A percentile compares a stretch with the other conserved stretches of the same genome.
Conservation (phyloP, 202 grass and related monocot genomes). For the Schoenoplectus triqueter region DNA sequence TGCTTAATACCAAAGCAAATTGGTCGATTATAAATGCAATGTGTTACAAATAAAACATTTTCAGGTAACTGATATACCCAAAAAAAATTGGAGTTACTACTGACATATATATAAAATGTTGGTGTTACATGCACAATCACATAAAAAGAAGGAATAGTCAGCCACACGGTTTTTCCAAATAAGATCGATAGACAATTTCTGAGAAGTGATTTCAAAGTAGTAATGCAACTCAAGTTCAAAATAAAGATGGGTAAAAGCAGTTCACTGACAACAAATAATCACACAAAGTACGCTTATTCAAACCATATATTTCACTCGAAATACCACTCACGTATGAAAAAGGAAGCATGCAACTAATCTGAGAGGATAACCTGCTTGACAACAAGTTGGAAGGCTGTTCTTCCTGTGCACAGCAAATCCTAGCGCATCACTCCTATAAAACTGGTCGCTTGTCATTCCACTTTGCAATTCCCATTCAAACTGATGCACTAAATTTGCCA, state of each 20-base stretch:
- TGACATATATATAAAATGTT: no score
- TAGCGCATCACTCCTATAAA: constrained; percentile 20
- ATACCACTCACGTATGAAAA: not conserved
- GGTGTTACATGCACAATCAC: not conserved
- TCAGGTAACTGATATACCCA: no score
- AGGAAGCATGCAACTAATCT: not conserved
- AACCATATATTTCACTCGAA: not conserved
- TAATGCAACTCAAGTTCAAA: not conserved
- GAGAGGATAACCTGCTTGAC: not conserved
- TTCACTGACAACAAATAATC: not conserved
- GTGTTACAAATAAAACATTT: no score
- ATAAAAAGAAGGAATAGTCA: not conserved
- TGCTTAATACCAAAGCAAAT: no score
- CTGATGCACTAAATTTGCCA: constrained; percentile 32
- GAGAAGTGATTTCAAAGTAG: not conserved
- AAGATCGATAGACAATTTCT: not conserved
- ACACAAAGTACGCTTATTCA: not conserved
- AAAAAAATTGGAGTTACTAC: no score
- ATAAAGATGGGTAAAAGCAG: not conserved
- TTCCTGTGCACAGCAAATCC: constrained; percentile 1
- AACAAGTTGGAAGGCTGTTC: not conserved
- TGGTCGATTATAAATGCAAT: no score
- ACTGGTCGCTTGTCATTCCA: not conserved
- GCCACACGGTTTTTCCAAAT: not conserved
- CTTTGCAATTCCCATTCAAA: constrained; percentile 38